Evolutionary conservation across 306 rosid genomes (phyloP), one percentile per base, ranked within the genome.

Genomic region (Prunus salicina): DNA sequence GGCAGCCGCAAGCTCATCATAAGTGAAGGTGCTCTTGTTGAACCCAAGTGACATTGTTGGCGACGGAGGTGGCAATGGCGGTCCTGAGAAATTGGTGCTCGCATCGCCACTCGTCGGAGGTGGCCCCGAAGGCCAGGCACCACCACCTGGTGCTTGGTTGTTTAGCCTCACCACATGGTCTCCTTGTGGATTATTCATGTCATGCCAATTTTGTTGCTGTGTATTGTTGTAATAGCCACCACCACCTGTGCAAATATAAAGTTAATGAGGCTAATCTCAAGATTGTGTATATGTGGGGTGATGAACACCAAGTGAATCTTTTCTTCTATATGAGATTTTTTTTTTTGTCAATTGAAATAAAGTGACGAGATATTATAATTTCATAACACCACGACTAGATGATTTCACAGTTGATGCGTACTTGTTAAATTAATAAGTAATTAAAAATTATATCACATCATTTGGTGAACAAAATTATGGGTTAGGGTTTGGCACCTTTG

Each of bases 1-100:
- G 14, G 98, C 98, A 1, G 87, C 75, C 0, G 91, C 93, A 3
- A 94, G 77, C 81, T 94, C 98, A 41, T 94, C 98, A 13, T 86
- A 91, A 0, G 75, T 78, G 88, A 94, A 91, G 27, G 96, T 94
- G 32, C 92, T 90, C 60, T 89, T 83, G 78, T 84, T 91, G 82
- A 88, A 89, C 47, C 87, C 91, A 3, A 90, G 77, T 8, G 91
- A 80, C 20, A 89, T 77, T 65, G 12, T 25, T 12, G 96, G 96
- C 0, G 97, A 86, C 1, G 96, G 96, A 13, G 97, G 96, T n/a
- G 97, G 97, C 55, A 91, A 56, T 19, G 91, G 68, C 0, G 88
- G 79, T 24, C 66, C 91, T 0, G 85, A 57, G 81, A 71, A 89
- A 27, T 70, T 74, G 0, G 87, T 53, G 69, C 86, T 87, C 86